These are phyloP conservation scores for Sparassis latifolia DNA, from an alignment of 1,284 basidiomycete species.

Conservation along the genomic window DNA sequence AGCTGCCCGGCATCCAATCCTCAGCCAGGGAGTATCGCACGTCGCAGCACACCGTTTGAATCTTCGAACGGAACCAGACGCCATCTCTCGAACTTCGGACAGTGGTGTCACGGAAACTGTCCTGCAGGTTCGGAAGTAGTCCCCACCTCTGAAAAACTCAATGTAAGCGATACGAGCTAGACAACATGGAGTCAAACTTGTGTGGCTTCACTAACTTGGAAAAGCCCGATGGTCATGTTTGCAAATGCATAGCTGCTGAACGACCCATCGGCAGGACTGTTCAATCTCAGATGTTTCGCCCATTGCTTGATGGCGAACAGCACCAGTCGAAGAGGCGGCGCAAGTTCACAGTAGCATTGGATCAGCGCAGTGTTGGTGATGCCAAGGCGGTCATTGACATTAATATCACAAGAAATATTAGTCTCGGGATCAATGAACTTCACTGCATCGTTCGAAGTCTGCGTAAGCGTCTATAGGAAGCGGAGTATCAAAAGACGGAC, in stretches of 20 bases:
- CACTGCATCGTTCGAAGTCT: conserved; percentile 28
- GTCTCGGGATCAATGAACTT: conserved; percentile 42
- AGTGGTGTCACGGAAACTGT: conserved; percentile 18
- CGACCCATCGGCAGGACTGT: conserved; percentile 33
- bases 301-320: conserved; percentile 44
- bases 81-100: conserved; percentile 11
- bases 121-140: conserved; percentile 47
- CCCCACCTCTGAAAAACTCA: conserved; percentile 23
- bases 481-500: conserved; percentile 22
- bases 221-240: conserved; percentile 48
- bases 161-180: neutral
- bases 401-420: conserved; percentile 44
- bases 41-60: conserved; percentile 6
- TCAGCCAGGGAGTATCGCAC: conserved; percentile 34
- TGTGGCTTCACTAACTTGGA: conserved; percentile 36
- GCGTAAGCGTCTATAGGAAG: neutral
- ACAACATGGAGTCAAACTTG: neutral
- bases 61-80: conserved; percentile 32
- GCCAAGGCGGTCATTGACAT: conserved; percentile 53
- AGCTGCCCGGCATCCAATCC: conserved; percentile 19
- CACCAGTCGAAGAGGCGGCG: conserved; percentile 35
- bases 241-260: conserved; percentile 57
- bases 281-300: conserved; percentile 45
- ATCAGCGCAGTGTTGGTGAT: conserved; percentile 44
- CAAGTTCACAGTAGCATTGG: conserved; percentile 37